phyloP scores from a whole-genome alignment of 139 green algal genomes.

The Micractinium sp. region DNA sequence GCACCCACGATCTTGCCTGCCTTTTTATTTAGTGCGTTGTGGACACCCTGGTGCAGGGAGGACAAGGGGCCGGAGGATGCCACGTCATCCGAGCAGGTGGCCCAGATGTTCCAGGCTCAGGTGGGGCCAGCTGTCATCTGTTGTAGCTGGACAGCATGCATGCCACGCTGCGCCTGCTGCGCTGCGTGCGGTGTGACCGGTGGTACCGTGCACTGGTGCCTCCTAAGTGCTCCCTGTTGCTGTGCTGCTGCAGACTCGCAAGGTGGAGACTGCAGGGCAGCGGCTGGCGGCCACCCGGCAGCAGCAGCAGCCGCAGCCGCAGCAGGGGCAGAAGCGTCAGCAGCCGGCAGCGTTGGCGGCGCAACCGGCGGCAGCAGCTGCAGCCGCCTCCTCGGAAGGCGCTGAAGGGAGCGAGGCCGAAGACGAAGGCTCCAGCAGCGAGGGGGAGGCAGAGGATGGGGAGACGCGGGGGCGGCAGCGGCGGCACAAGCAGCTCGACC shows the following conservation, averaged over 20 bases:
- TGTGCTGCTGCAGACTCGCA: conserved; percentile 17
- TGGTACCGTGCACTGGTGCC: neutral
- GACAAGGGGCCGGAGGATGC: conserved; percentile 93
- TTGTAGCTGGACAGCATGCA: neutral
- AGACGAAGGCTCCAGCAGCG: neutral
- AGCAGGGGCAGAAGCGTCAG: neutral
- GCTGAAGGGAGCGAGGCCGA: neutral
- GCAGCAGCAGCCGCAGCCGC: neutral
- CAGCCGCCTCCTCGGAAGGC: neutral
- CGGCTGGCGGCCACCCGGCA: conserved; percentile 10
- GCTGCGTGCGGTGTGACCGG: neutral
- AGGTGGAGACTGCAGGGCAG: conserved; percentile 24
- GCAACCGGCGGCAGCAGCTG: neutral
- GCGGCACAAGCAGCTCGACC: neutral
- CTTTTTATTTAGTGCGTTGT: neutral
- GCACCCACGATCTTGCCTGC: too few relatives aligned
- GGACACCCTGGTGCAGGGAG: conserved; percentile 53
- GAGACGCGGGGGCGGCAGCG: neutral
- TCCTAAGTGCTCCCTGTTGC: too few relatives aligned
- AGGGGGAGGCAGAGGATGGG: neutral
- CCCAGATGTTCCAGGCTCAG: conserved; percentile 11
- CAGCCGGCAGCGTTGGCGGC: neutral
- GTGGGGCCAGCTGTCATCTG: neutral
- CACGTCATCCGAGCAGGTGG: conserved; percentile 80
- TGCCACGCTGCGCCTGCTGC: neutral